Conservation (phyloP, 768 basidiomycete genomes). For the Clavaria fumosa region DNA sequence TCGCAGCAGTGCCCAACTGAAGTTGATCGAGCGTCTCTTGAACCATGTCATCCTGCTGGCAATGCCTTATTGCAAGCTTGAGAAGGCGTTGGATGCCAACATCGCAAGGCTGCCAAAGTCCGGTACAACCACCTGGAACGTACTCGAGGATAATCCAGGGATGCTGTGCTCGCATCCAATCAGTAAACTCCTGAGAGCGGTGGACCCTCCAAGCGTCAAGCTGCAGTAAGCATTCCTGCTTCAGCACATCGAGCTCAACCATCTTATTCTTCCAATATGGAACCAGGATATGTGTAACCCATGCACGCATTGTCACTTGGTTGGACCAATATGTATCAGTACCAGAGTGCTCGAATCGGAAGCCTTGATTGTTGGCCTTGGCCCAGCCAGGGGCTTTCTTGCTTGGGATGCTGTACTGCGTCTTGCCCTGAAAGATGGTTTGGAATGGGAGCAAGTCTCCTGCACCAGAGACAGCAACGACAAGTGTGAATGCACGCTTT, state of each 20-base stretch:
- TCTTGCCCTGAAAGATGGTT: constrained; percentile 15
- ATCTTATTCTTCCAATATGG: constrained; percentile 11
- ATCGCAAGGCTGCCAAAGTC: constrained; percentile 20
- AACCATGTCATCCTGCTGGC: constrained; percentile 22
- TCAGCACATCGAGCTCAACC: constrained; percentile 6
- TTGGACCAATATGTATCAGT: constrained; percentile 17
- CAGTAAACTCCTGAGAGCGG: constrained; percentile 19
- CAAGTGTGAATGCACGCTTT: constrained; percentile 18
- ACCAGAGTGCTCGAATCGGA: constrained; percentile 11
- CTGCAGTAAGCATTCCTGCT: constrained; percentile 17
- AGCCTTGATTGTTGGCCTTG: too few relatives aligned
- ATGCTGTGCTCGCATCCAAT: constrained; percentile 17
- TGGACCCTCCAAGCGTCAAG: constrained; percentile 25
- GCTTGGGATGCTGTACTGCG: constrained; percentile 10
- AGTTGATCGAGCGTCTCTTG: constrained; percentile 16
- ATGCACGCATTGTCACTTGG: constrained; percentile 10
- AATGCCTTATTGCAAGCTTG: constrained; percentile 19
- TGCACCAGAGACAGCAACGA: constrained; percentile 13
- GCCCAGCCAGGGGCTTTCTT: constrained; percentile 6
- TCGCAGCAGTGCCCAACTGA: constrained; percentile 7
- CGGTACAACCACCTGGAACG: constrained; percentile 21
- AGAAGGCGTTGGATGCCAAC: constrained; percentile 24
- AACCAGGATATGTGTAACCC: constrained; percentile 13
- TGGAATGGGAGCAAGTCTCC: constrained; percentile 21
- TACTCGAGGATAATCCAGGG: constrained; percentile 17